Conservation (phyloP, 257 asterid genomes). For the Mitragyna speciosa region DNA sequence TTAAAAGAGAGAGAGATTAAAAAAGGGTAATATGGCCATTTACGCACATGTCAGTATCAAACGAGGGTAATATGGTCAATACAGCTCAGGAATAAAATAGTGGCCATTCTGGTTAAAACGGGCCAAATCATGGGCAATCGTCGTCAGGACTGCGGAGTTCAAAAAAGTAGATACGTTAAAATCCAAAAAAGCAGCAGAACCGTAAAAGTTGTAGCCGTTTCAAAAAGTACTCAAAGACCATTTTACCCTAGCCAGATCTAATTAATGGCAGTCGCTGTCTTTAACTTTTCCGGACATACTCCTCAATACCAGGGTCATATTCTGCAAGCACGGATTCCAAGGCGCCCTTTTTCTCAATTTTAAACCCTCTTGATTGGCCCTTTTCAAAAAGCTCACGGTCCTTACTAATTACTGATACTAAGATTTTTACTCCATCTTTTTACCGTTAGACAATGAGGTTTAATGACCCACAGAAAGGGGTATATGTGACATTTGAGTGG, state of each 20-base stretch:
- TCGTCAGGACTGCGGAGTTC: neutral
- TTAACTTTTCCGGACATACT: neutral
- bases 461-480: neutral
- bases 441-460: too few species aligned
- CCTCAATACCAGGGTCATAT: neutral
- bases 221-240: neutral
- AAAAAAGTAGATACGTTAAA: conserved; percentile 13
- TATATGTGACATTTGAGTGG: neutral
- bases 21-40: too few species aligned
- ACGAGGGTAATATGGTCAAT: neutral
- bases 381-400: neutral
- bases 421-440: too few species aligned
- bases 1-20: too few species aligned
- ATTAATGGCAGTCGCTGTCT: neutral
- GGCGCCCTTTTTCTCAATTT: neutral
- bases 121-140: neutral
- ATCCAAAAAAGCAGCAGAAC: neutral
- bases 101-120: conserved; percentile 19
- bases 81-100: neutral
- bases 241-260: conserved; percentile 6
- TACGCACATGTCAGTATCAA: neutral
- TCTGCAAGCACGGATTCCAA: neutral
- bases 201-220: conserved; percentile 27
- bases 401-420: too few species aligned
- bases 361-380: neutral